A percentile compares a stretch with the other conserved stretches of the same genome.
Conservation (phyloP, 1,284 basidiomycete genomes). For the Rhizoctonia solani region DNA sequence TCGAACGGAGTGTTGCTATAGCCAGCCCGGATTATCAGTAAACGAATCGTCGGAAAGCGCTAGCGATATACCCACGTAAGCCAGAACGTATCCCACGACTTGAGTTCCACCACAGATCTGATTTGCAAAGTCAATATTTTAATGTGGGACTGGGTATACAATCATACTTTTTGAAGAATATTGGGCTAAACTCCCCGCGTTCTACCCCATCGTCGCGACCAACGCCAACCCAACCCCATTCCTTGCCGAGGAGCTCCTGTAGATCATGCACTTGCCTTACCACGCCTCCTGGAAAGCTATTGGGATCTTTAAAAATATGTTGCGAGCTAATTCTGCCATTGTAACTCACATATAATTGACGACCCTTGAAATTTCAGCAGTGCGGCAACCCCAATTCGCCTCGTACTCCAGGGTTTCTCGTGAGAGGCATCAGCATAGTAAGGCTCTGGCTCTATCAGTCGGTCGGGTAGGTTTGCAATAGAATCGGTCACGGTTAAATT, state of each 20-base stretch:
- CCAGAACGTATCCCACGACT: conserved; percentile 59
- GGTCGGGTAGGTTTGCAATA: conserved; percentile 52
- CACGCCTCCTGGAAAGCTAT: conserved; percentile 65
- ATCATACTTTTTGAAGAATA: conserved; percentile 61
- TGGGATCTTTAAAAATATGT: conserved; percentile 1
- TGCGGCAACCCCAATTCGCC: conserved; percentile 55
- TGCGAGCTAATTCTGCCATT: conserved; percentile 42
- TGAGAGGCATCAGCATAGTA: conserved; percentile 45
- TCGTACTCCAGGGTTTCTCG: conserved; percentile 59
- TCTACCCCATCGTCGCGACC: conserved; percentile 63
- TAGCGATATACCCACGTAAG: conserved; percentile 50
- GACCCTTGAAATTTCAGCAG: conserved; percentile 50
- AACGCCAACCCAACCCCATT: conserved; percentile 63
- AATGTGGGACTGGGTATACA: conserved; percentile 27
- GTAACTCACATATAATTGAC: conserved; percentile 48
- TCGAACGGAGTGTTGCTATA: conserved; percentile 51
- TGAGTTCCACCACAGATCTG: conserved; percentile 45
- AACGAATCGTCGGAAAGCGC: not conserved
- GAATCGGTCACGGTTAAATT: conserved; percentile 55
- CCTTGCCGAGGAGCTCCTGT: conserved; percentile 57
- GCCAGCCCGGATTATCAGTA: not conserved
- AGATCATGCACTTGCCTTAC: conserved; percentile 64
- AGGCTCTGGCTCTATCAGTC: conserved; percentile 46
- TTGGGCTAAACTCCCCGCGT: conserved; percentile 65
- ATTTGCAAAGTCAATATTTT: not conserved